A percentile compares a stretch with the other conserved stretches of the same genome.
Evolutionary conservation across 495 filamentous ascomycete species (phyloP).

Genomic region (Aspergillus leporis): DNA sequence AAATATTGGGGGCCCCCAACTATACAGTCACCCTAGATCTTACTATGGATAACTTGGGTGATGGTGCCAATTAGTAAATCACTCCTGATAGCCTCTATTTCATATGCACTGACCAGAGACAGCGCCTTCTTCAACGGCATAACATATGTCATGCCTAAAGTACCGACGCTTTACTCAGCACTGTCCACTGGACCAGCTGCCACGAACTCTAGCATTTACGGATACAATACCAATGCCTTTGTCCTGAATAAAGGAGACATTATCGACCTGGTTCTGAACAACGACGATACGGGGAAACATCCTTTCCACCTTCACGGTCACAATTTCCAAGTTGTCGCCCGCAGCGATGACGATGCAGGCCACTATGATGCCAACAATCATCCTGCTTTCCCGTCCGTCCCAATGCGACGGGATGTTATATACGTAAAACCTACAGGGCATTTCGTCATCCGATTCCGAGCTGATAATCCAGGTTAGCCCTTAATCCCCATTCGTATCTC

Average conservation of each 20-base stretch:
- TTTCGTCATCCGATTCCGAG: slow-evolving; percentile 65
- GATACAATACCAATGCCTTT: slow-evolving; percentile 67
- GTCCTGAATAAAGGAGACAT: slow-evolving; percentile 67
- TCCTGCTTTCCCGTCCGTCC: slow-evolving; percentile 35
- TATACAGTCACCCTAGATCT: slow-evolving; percentile 32
- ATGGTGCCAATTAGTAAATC: slow-evolving; percentile 41
- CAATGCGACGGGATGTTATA: slow-evolving; percentile 62
- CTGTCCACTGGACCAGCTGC: slow-evolving; percentile 63
- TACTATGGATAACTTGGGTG: slow-evolving; percentile 50
- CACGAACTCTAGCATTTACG: slow-evolving; percentile 68
- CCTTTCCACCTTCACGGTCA: slow-evolving; percentile 92
- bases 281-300: slow-evolving; percentile 69
- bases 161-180: slow-evolving; percentile 77
- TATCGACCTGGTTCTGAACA: slow-evolving; percentile 81
- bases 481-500: slow-evolving; percentile 50
- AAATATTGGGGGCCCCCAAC: slow-evolving; percentile 30
- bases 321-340: slow-evolving; percentile 69
- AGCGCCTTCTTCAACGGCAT: slow-evolving; percentile 74
- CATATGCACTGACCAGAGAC: neutral
- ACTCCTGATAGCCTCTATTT: neutral
- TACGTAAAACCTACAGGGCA: slow-evolving; percentile 56
- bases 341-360: slow-evolving; percentile 49
- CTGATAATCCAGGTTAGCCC: slow-evolving; percentile 56
- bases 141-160: slow-evolving; percentile 71
- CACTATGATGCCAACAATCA: slow-evolving; percentile 34